phyloP scores from a whole-genome alignment of 2,329 filamentous ascomycete species.

The Ceratocystis smalleyi region DNA sequence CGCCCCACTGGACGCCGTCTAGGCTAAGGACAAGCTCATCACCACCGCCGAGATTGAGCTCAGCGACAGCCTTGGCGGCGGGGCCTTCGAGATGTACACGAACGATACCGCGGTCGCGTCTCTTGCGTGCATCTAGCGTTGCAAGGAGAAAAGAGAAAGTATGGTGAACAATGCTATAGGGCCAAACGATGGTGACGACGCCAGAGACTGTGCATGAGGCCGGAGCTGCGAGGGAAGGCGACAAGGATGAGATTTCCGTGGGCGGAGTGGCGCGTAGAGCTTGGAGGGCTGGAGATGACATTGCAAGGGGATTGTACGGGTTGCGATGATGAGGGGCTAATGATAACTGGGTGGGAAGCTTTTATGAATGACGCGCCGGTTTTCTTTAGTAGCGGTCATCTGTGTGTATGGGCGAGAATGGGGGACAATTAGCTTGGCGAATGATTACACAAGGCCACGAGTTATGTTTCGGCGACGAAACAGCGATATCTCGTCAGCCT shows the following conservation, averaged over 20 bases:
- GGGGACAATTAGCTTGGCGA: neutral
- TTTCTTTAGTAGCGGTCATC: neutral
- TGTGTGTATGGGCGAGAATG: neutral
- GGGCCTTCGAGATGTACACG: slow-evolving; percentile 58
- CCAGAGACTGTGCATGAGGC: slow-evolving; percentile 42
- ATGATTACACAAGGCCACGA: neutral
- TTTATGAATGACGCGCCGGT: neutral
- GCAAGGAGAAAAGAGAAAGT: slow-evolving; percentile 66
- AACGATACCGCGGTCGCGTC: slow-evolving; percentile 63
- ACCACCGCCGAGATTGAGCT: slow-evolving; percentile 56
- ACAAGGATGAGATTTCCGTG: slow-evolving; percentile 42
- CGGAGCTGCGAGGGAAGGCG: slow-evolving; percentile 31
- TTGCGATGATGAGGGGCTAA: neutral
- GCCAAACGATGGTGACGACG: slow-evolving; percentile 76
- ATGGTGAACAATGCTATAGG: slow-evolving; percentile 63
- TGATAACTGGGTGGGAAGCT: neutral
- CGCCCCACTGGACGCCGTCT: slow-evolving; percentile 50
- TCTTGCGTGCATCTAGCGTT: slow-evolving; percentile 69
- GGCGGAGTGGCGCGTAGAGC: slow-evolving; percentile 22
- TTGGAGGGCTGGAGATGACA: slow-evolving; percentile 11
- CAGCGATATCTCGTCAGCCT: neutral
- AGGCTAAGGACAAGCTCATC: slow-evolving; percentile 59
- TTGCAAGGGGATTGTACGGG: neutral
- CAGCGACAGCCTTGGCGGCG: slow-evolving; percentile 53
- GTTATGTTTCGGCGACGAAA: neutral